These are phyloP conservation scores for Phytopythium kandeliae DNA, from an alignment of 352 stramenopile genomes.

Conservation along the genomic window DNA sequence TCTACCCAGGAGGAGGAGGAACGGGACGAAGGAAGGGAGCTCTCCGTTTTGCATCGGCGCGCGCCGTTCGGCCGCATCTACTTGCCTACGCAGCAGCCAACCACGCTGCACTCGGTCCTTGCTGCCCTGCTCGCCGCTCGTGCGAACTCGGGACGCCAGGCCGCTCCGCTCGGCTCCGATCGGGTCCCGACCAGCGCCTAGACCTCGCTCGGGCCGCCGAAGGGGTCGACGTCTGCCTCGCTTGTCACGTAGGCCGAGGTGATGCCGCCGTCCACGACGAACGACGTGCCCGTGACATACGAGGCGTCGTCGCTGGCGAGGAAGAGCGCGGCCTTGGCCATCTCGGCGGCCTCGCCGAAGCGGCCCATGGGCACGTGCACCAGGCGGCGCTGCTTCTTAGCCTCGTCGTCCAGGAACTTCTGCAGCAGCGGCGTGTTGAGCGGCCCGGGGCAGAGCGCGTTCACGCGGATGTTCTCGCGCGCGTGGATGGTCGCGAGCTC, in stretches of 20 bases:
- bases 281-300: constrained; percentile 84
- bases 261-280: constrained; percentile 87
- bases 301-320: constrained; percentile 81
- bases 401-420: constrained; percentile 81
- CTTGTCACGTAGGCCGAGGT: constrained; percentile 83
- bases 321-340: constrained; percentile 86
- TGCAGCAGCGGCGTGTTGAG: constrained; percentile 85
- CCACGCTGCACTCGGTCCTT: too few species aligned
- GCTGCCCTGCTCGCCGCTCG: too few species aligned
- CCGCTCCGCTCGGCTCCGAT: too few species aligned
- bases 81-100: too few species aligned
- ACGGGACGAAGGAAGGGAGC: too few species aligned
- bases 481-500: constrained; percentile 83
- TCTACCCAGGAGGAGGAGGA: too few species aligned
- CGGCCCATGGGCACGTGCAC: constrained; percentile 86
- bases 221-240: constrained; percentile 72
- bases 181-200: too few species aligned
- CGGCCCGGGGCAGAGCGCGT: constrained; percentile 78
- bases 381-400: constrained; percentile 81
- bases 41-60: not conserved
- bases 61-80: constrained; percentile 3
- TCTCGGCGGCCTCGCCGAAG: constrained; percentile 82
- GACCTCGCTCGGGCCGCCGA: constrained; percentile 72
- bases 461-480: constrained; percentile 86
- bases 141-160: too few species aligned